phyloP scores from a whole-genome alignment of 2,329 filamentous ascomycete genomes.

The Acrocalymma vagum region DNA sequence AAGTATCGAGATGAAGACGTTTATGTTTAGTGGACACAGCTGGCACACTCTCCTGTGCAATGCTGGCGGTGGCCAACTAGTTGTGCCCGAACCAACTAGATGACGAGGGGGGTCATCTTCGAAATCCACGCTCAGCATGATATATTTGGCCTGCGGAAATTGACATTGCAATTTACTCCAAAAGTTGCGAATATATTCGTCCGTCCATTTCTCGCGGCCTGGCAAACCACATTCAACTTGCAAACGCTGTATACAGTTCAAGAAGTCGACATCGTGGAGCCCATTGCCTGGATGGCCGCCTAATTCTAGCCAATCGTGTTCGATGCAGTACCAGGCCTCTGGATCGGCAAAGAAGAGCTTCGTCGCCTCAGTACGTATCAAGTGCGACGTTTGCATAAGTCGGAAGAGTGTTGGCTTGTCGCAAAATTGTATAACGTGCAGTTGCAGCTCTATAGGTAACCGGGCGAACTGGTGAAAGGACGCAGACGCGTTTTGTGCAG shows the following conservation, averaged over 20 bases:
- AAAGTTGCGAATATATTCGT: slow-evolving; percentile 2
- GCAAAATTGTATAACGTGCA: slow-evolving; percentile 4
- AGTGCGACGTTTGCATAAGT: slow-evolving; percentile 19
- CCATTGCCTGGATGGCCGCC: slow-evolving; percentile 13
- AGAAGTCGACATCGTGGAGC: slow-evolving; percentile 4
- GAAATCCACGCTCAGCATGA: slow-evolving; percentile 12
- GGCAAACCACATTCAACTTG: slow-evolving; percentile 5
- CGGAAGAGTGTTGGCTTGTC: slow-evolving; percentile 18
- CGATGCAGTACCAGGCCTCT: slow-evolving; percentile 8
- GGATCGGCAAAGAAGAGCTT: slow-evolving; percentile 17
- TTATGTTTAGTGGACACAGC: slow-evolving; percentile 5
- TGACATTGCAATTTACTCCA: slow-evolving; percentile 5
- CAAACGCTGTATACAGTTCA: slow-evolving; percentile 8
- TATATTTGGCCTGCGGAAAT: slow-evolving; percentile 9
- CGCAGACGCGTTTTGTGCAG: too few species aligned
- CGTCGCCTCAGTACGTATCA: slow-evolving; percentile 10
- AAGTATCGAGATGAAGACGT: slow-evolving; percentile 1
- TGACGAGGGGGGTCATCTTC: neutral
- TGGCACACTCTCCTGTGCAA: slow-evolving; percentile 1
- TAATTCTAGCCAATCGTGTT: slow-evolving; percentile 15
- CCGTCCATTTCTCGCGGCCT: slow-evolving; percentile 4
- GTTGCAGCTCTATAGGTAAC: slow-evolving; percentile 7
- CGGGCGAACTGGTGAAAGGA: slow-evolving; percentile 1
- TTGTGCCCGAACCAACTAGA: slow-evolving; percentile 3
- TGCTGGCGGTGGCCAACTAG: neutral